Conservation (phyloP, 2,329 filamentous ascomycete genomes). For the Berkeleyomyces basicola region DNA sequence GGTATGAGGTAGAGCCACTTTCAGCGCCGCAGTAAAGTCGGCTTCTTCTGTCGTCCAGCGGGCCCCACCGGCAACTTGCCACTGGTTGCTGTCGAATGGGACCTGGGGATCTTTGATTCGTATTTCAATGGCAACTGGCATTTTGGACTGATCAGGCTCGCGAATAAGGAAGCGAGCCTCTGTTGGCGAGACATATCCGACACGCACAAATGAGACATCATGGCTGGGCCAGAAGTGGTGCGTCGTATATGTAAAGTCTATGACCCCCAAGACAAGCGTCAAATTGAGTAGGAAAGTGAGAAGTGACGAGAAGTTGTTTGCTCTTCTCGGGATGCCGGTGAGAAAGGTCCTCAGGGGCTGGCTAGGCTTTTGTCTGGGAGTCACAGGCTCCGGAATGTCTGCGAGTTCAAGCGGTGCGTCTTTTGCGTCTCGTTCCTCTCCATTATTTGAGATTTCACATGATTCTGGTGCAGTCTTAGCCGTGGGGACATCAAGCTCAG, state of each 20-base stretch:
- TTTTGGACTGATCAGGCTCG: conserved; percentile 58
- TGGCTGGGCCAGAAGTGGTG: conserved; percentile 51
- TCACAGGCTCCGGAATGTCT: conserved; percentile 22
- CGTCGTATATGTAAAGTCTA: conserved; percentile 65
- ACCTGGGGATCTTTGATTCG: conserved; percentile 35
- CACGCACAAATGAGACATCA: conserved; percentile 67
- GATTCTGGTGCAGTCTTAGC: conserved; percentile 16
- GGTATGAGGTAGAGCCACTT: conserved; percentile 43
- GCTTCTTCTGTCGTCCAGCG: conserved; percentile 54
- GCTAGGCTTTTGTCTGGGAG: conserved; percentile 39
- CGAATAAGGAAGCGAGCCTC: conserved; percentile 70
- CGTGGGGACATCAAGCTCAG: conserved; percentile 39
- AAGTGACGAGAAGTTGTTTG: conserved; percentile 47
- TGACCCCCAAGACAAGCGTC: conserved; percentile 47
- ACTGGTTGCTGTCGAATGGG: conserved; percentile 39
- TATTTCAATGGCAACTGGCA: conserved; percentile 60
- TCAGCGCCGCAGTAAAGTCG: conserved; percentile 64
- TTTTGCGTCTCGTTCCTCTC: background rate
- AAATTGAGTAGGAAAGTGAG: conserved; percentile 58
- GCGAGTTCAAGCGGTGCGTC: background rate
- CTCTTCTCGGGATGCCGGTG: conserved; percentile 57
- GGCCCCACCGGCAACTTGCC: conserved; percentile 51
- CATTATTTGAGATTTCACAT: background rate
- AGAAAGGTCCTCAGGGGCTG: conserved; percentile 49
- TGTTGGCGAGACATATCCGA: conserved; percentile 71